phyloP scores from a whole-genome alignment of 768 basidiomycete genomes.

The Russula brevipes region DNA sequence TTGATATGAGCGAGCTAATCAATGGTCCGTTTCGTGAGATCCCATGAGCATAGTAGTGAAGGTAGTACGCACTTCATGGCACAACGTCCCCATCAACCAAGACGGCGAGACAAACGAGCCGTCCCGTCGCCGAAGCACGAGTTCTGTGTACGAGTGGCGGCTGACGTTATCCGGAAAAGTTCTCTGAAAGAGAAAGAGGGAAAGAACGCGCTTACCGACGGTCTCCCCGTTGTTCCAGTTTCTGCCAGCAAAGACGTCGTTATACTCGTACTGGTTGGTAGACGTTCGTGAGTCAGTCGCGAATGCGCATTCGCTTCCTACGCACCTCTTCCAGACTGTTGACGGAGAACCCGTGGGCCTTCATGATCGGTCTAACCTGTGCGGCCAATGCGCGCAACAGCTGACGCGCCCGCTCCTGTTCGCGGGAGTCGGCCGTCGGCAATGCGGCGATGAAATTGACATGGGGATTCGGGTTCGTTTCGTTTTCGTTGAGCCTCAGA shows the following conservation, averaged over 20 bases:
- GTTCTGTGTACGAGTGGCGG: constrained; percentile 42
- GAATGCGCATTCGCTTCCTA: not conserved
- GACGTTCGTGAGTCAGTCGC: too few relatives aligned
- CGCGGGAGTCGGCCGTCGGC: constrained; percentile 36
- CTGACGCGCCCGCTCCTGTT: constrained; percentile 62
- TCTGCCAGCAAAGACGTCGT: constrained; percentile 70
- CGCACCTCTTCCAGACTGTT: constrained; percentile 80
- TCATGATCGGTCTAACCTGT: constrained; percentile 82
- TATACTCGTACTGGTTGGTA: constrained; percentile 62
- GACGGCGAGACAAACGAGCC: constrained; percentile 59
- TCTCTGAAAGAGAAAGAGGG: constrained; percentile 5
- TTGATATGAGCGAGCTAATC: constrained; percentile 75
- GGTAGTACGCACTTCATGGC: constrained; percentile 65
- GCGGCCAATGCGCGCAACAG: constrained; percentile 75
- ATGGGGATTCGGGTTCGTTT: constrained; percentile 67
- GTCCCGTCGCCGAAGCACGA: constrained; percentile 60
- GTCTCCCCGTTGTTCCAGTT: constrained; percentile 86
- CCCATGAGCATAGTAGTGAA: not conserved
- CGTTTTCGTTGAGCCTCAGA: constrained; percentile 60
- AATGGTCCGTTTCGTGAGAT: not conserved
- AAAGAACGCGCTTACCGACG: constrained; percentile 44
- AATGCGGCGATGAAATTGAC: constrained; percentile 73
- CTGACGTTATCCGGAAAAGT: not conserved
- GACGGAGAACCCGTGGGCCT: constrained; percentile 64
- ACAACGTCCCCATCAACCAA: constrained; percentile 72